phyloP scores from a whole-genome alignment of 116 monocot species.

The Iris pallida region DNA sequence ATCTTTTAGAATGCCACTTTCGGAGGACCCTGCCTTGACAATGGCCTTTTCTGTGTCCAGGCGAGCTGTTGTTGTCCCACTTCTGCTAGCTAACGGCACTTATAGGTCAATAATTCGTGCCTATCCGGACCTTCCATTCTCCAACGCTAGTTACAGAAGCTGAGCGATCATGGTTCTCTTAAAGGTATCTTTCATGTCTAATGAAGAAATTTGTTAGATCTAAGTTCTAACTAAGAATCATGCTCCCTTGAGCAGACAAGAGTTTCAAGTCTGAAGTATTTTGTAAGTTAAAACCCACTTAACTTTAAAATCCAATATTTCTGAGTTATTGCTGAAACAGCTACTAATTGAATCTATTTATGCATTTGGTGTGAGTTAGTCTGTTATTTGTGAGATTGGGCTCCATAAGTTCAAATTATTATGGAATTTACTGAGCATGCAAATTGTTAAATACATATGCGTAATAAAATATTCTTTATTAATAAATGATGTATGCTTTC shows the following conservation, averaged over 20 bases:
- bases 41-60: constrained; percentile 94
- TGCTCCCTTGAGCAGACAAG: neutral
- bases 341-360: neutral
- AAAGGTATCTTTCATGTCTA: constrained; percentile 50
- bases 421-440: no score
- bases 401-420: no score
- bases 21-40: constrained; percentile 70
- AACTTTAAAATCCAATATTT: no score
- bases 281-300: neutral
- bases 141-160: constrained; percentile 74
- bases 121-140: constrained; percentile 87
- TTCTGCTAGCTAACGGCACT: constrained; percentile 89
- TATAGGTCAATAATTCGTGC: constrained; percentile 83
- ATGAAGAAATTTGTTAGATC: neutral
- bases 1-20: constrained; percentile 62
- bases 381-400: neutral
- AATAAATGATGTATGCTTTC: neutral
- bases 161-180: constrained; percentile 67
- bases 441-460: no score
- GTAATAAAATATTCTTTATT: no score
- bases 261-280: constrained; percentile 2
- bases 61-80: constrained; percentile 86
- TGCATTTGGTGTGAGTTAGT: neutral
- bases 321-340: neutral
- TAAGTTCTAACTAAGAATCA: neutral